Evolutionary conservation across 2,329 filamentous ascomycete species (phyloP), one percentile per base, ranked within the genome.

Genomic region (Trichophyton simii): DNA sequence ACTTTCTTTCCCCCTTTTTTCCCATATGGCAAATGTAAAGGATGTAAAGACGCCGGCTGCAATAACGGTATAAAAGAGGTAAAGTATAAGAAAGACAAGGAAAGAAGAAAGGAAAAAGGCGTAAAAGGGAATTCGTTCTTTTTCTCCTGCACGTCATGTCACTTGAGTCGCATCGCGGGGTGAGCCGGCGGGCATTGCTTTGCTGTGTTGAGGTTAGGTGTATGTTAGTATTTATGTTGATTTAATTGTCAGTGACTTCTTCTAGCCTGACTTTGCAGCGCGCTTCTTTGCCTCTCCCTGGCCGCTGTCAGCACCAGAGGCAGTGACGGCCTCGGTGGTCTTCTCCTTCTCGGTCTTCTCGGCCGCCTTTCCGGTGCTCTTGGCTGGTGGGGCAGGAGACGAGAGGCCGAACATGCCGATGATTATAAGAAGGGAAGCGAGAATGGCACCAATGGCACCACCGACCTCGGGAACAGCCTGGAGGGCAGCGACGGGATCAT

Each of bases 381-480:
- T 88, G 66, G 88, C 83, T 54, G 88, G 82, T 50, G 88, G 77
- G 57, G 79, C 77, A 64, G 83, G 80, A 69, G 81, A 80, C 68
- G 84, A 83, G 65, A 84, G 75, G 67, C 83, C 80, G 69, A 92
- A 75, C 65, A 88, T 77, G 68, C 83, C 82, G 65, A 88, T 76
- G 66, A 95, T 76, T 65, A 96, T 69, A 67, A 87, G 84, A 64
- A 95, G 73, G 57, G 87, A 85, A 61, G 90, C 77, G 54, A 86
- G 73, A 66, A 91, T 74, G 67, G 86, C 88, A 71, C 80, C 87
- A 70, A 95, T 78, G 71, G 85, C 89, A 71, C 85, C 91, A 65
- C 91, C 89, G 68, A 95, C 87, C 78, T 96, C 94, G 67, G 94
- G 94, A 66, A 96, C 88, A 69, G 90, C 88, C 79, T 89, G 89